Base-by-base conservation (phyloP, 2,329 filamentous ascomycete genomes). In the Dendryphion nanum region DNA sequence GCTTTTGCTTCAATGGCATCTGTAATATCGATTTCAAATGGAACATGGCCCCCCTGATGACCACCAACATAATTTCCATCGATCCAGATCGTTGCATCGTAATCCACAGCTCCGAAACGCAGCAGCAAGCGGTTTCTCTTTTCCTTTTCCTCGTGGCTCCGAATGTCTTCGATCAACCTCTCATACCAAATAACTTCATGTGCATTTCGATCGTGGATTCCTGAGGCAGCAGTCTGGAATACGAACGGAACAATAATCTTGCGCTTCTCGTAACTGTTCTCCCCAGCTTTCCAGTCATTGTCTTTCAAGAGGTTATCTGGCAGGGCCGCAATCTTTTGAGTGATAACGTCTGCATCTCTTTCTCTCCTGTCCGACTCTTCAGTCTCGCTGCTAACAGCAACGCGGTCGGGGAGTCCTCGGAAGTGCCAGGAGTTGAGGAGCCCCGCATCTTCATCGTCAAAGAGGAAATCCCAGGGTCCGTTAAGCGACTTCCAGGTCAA, bases 111-210 rank as follows among this genome's bases (percentile, higher is more conserved):
- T 12, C 78, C 79, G 37, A 82, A 82, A 10, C 78, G 68, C 8
- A 78, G 57, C 2, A 82, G 44, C 0, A 80, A 59, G 51, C 61
- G 13, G 50, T 64, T 68, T 51, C 14, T 70, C 60, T 37, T 35
- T 2, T 57, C 53, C 30, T 66, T 68, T 44, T 78, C 69, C 5
- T 64, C 54, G 3, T 61, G 43, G 1, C 58, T 65, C 26, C 79
- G 73, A 34, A 76, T 63, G 47, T 82, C 78, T 1, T 50, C 48
- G 35, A 83, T 67, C 14, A 36, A 47, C 5, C 68, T 72, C 60
- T 83, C 77, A 50, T 85, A 85, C 82, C 82, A 85, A 6, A 85
- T 57, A 4, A 85, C 77, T 57, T 85, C 80, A 53, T 85, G 82
- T 2, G 79, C 78, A 34, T 75, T 77, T 37, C 74, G 74, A 21